Evolutionary conservation across 1,139 yeast species (phyloP).

Genomic region (Candida sanyaensis): DNA sequence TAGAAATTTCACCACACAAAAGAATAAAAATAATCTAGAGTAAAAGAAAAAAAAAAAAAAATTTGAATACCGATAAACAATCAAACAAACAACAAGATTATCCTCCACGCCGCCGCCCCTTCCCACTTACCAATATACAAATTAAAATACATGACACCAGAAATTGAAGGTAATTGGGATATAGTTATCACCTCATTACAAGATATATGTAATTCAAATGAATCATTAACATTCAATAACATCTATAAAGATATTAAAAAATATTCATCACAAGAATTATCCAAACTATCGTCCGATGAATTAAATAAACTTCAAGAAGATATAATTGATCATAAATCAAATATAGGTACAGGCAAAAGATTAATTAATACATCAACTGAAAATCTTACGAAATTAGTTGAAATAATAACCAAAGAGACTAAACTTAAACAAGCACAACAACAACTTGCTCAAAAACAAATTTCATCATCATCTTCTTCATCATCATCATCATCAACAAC

Average conservation of each 20-base stretch:
- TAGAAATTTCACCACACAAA: too few species aligned
- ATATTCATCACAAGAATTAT: constrained; percentile 16
- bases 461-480: constrained; percentile 4
- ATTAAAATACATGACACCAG: constrained; percentile 17
- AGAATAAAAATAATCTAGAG: neutral
- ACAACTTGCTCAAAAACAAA: constrained; percentile 1
- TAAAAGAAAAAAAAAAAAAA: neutral
- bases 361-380: constrained; percentile 44
- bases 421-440: constrained; percentile 12
- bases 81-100: neutral
- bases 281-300: constrained; percentile 25
- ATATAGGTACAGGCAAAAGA: constrained; percentile 57
- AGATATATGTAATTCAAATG: constrained; percentile 65
- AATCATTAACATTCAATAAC: constrained; percentile 53
- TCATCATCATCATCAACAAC: too few species aligned
- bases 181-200: constrained; percentile 64
- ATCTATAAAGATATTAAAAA: constrained; percentile 28
- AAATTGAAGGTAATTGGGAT: constrained; percentile 66
- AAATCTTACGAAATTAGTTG: constrained; percentile 36
- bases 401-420: constrained; percentile 12
- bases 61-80: neutral
- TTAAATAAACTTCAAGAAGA: constrained; percentile 41
- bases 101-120: too few species aligned
- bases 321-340: constrained; percentile 54
- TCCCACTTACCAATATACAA: too few species aligned